Evolutionary conservation across 495 filamentous ascomycete genomes (phyloP), one percentile per base, ranked within the genome.

Genomic region (Bombardia bombarda): DNA sequence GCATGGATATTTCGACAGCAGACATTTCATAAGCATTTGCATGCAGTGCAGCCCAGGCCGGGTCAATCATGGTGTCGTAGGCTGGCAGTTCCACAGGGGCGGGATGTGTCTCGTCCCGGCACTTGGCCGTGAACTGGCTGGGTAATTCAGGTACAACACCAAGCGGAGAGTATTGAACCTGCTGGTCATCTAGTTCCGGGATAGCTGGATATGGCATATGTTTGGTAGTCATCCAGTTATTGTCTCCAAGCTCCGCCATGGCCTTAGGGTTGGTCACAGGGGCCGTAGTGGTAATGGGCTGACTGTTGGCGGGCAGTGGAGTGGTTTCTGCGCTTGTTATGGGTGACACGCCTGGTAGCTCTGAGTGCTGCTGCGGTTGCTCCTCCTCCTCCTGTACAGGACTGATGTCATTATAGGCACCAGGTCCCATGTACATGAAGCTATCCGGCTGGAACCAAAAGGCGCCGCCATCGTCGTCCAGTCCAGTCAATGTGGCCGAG

Each of bases 71-170:
- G 0, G 55, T 32, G 7, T 54, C 45, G 19, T 56, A 46, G 30
- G 43, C 47, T 7, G 61, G 67, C 32, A 73, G 24, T 43, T 73
- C 69, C 12, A 71, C 55, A 1, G 68, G 66, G 5, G 67, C 53
- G 12, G 69, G 57, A 35, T 73, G 43, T 40, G 47, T 61, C 51
- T 56, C 67, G 28, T 56, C 60, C 35, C 46, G 58, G 51, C 55
- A 62, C 44, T 35, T 57, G 39, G 39, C 62, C 31, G 53, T 66
- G 25, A 38, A 20, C 22, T 64, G 61, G 38, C 56, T 70, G 38
- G 56, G 46, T 18, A 73, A 50, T 46, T 73, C 69, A 3, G 69
- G 60, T 17, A 73, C 54, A n/a, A 59, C 47, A n/a, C 68, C 67
- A 21, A 69, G 43, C 0, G 69, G 61, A 18, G 64, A 59, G 41